Conservation (phyloP, 2,329 filamentous ascomycete species). For the Colletotrichum lupini region DNA sequence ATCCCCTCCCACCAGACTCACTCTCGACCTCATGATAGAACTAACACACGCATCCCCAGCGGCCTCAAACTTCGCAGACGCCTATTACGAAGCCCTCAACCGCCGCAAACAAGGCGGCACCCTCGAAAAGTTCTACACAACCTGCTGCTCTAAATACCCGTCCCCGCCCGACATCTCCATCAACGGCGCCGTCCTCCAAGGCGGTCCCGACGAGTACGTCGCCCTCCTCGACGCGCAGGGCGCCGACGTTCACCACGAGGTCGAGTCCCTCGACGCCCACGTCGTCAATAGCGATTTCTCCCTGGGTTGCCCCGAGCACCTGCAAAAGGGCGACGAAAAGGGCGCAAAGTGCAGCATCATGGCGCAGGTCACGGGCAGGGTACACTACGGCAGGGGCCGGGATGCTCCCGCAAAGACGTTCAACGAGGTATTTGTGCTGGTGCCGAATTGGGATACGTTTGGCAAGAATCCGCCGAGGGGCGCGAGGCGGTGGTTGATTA, state of each 20-base stretch:
- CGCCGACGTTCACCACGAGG: constrained; percentile 72
- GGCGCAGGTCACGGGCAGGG: constrained; percentile 78
- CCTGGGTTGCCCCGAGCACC: constrained; percentile 63
- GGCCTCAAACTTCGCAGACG: constrained; percentile 76
- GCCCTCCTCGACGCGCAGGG: constrained; percentile 74
- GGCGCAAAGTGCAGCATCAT: constrained; percentile 74
- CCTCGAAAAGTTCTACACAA: constrained; percentile 78
- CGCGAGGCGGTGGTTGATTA: constrained; percentile 71
- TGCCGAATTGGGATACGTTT: constrained; percentile 76
- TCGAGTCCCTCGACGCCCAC: constrained; percentile 81
- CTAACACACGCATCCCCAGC: constrained; percentile 55
- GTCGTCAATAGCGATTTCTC: constrained; percentile 77
- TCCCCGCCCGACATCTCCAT: constrained; percentile 78
- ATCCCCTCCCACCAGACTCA: background rate
- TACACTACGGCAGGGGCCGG: constrained; percentile 74
- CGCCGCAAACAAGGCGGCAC: constrained; percentile 71
- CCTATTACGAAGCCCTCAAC: constrained; percentile 82
- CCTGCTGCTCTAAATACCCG: constrained; percentile 62
- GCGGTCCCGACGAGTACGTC: constrained; percentile 71
- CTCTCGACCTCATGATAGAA: background rate
- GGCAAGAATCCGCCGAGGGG: constrained; percentile 64
- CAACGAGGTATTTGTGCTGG: constrained; percentile 83
- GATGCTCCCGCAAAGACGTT: constrained; percentile 76
- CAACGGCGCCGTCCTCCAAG: constrained; percentile 77
- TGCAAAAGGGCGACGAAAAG: constrained; percentile 53